These are phyloP conservation scores for Auxenochlorella pyrenoidosa DNA, from an alignment of 139 green algal species.

Conservation along the genomic window DNA sequence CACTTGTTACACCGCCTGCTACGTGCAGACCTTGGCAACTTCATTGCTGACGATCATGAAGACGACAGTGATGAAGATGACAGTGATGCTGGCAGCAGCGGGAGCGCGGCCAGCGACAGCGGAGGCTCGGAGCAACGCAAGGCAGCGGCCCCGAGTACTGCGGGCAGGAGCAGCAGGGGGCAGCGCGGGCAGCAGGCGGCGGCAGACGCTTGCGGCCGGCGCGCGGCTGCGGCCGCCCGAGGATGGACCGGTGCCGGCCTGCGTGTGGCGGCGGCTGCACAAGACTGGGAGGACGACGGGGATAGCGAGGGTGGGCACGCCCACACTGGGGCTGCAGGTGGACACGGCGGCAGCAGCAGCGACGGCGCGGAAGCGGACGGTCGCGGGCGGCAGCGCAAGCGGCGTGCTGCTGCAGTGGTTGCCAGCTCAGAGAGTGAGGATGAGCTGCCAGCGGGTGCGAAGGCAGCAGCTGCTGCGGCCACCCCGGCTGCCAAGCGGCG, in stretches of 20 bases:
- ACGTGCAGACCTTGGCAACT: constrained; percentile 8
- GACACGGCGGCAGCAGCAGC: neutral
- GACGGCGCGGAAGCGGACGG: neutral
- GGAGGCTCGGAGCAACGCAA: neutral
- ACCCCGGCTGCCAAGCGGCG: constrained; percentile 1
- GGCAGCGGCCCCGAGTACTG: neutral
- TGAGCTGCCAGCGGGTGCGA: neutral
- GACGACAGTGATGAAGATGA: neutral
- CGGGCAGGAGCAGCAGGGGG: neutral
- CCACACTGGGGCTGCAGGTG: neutral
- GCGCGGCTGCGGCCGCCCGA: neutral
- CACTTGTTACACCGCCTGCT: neutral
- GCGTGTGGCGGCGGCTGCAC: neutral
- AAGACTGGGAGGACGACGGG: neutral
- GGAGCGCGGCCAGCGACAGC: neutral
- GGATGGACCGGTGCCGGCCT: neutral
- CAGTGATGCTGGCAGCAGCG: neutral
- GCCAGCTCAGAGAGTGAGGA: constrained; percentile 18
- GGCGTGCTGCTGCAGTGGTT: neutral
- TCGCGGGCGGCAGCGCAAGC: neutral
- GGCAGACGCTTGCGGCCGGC: neutral
- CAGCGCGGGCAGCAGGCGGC: neutral
- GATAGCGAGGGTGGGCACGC: neutral
- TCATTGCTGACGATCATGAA: constrained; percentile 9
- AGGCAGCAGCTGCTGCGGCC: neutral